Conservation (phyloP, 768 basidiomycete genomes). For the Myochromella boudieri region DNA sequence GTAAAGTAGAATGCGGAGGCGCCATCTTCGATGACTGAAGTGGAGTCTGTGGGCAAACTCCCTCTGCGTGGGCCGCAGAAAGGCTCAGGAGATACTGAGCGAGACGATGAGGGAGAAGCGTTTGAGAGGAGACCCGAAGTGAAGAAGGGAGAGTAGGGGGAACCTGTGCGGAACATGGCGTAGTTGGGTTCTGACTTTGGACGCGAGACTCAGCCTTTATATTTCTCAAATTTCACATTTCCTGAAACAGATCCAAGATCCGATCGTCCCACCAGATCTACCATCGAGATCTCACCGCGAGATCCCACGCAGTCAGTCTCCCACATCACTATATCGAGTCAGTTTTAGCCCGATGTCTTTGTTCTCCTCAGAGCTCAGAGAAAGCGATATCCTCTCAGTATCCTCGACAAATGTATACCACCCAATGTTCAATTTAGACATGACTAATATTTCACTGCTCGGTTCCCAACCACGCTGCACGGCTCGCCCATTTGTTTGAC, state of each 20-base stretch:
- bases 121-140: constrained; percentile 56
- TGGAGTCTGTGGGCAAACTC: constrained; percentile 34
- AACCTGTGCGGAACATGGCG: constrained; percentile 40
- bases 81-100: constrained; percentile 15
- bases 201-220: not conserved
- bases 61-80: constrained; percentile 28
- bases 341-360: too few relatives aligned
- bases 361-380: too few relatives aligned
- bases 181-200: constrained; percentile 7
- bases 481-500: not conserved
- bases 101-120: constrained; percentile 16
- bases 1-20: constrained; percentile 49
- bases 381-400: too few relatives aligned
- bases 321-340: too few relatives aligned
- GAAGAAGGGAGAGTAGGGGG: constrained; percentile 65
- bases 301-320: too few relatives aligned
- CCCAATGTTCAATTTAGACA: too few relatives aligned
- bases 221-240: not conserved
- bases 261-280: constrained; percentile 7
- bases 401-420: too few relatives aligned
- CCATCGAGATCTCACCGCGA: constrained; percentile 3
- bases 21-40: constrained; percentile 19
- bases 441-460: too few relatives aligned
- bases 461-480: too few relatives aligned
- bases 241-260: constrained; percentile 7